Evolutionary conservation across 176 grass and related monocot species (phyloP).

Genomic region (Triticum turgidum): DNA sequence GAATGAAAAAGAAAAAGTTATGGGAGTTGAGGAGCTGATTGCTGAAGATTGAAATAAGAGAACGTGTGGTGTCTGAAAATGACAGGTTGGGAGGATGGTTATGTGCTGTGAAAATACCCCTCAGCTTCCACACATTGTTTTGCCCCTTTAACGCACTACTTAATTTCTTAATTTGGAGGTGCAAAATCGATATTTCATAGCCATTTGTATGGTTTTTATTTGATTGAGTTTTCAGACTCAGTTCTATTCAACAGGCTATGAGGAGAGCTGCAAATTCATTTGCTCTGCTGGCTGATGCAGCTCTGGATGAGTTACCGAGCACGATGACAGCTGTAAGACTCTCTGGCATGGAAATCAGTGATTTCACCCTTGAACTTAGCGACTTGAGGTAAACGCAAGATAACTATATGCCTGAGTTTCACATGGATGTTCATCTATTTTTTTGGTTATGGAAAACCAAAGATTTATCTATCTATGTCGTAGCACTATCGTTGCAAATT

Average conservation of each 20-base stretch:
- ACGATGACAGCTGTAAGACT: conserved; percentile 73
- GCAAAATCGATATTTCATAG: neutral
- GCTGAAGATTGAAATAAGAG: neutral
- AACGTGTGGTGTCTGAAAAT: neutral
- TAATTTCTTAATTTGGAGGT: neutral
- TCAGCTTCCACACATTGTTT: neutral
- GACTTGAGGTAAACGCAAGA: conserved; percentile 61
- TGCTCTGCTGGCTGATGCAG: conserved; percentile 67
- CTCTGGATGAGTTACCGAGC: conserved; percentile 62
- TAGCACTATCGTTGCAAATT: neutral
- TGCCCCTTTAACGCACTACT: neutral
- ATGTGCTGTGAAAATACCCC: neutral
- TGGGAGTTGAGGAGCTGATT: neutral
- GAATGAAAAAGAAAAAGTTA: neutral
- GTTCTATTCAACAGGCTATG: conserved; percentile 60
- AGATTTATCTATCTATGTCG: neutral
- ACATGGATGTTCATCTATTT: conserved; percentile 20
- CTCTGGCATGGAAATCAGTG: conserved; percentile 79
- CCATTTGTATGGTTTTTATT: neutral
- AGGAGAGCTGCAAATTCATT: conserved; percentile 74
- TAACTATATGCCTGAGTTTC: neutral
- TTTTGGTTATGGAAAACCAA: neutral
- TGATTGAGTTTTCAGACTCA: neutral
- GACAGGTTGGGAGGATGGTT: no score
- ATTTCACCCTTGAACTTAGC: conserved; percentile 83